Evolutionary conservation across 768 basidiomycete genomes (phyloP).

Genomic region (Termitomyces sp.): DNA sequence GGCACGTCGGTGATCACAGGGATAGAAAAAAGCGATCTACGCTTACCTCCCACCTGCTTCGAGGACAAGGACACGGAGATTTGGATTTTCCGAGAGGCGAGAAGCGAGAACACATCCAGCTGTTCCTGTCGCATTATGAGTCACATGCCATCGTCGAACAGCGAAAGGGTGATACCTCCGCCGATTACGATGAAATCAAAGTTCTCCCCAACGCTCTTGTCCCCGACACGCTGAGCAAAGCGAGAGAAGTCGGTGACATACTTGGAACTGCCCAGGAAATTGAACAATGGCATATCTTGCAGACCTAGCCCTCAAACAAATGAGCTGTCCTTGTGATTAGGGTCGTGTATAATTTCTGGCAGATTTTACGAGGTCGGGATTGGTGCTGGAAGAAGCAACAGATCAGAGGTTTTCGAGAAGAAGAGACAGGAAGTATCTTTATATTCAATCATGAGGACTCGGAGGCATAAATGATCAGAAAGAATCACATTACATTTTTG

Average conservation of each 20-base stretch:
- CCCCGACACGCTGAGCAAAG: slow-evolving; percentile 11
- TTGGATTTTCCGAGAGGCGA: slow-evolving; percentile 51
- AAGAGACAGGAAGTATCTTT: too few relatives aligned
- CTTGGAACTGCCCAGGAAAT: neutral
- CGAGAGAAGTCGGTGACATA: slow-evolving; percentile 20
- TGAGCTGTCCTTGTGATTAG: neutral
- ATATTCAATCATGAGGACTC: too few relatives aligned
- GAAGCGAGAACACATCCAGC: slow-evolving; percentile 59
- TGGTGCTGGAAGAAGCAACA: neutral
- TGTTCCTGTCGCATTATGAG: slow-evolving; percentile 33
- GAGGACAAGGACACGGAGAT: slow-evolving; percentile 47
- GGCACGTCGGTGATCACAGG: neutral
- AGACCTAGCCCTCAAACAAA: neutral
- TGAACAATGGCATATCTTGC: slow-evolving; percentile 2
- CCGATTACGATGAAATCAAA: slow-evolving; percentile 52
- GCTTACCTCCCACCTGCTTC: slow-evolving; percentile 58
- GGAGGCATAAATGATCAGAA: too few relatives aligned
- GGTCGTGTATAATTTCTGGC: neutral
- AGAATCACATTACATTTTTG: neutral
- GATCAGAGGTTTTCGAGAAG: neutral
- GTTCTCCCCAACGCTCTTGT: slow-evolving; percentile 13
- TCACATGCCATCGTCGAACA: neutral
- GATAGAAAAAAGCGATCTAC: neutral
- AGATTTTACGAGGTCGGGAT: neutral
- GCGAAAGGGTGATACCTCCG: slow-evolving; percentile 32